Evolutionary conservation across 179 eudicot genomes (phyloP).

Genomic region (Corrigiola litoralis): DNA sequence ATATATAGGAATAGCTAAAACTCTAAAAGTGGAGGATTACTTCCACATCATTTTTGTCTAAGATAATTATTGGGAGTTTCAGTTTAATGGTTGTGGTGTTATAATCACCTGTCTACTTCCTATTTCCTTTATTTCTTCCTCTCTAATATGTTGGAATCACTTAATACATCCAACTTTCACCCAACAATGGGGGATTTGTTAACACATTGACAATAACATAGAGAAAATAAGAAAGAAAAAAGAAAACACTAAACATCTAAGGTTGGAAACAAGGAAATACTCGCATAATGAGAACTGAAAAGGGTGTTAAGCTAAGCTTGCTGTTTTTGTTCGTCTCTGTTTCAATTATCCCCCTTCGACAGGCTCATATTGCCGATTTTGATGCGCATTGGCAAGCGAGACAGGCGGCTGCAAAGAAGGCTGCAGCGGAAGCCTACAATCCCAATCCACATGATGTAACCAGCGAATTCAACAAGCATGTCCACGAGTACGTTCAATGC

Average conservation of each 20-base stretch:
- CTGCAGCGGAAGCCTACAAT: constrained; percentile 33
- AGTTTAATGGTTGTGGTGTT: background rate
- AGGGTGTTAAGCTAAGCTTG: background rate
- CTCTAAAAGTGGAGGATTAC: background rate
- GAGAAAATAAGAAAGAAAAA: background rate
- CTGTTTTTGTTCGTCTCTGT: constrained; percentile 24
- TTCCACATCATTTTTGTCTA: background rate
- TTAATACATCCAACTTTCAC: background rate
- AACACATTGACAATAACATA: background rate
- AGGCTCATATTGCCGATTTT: constrained; percentile 26
- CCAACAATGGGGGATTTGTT: background rate
- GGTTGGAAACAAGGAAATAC: background rate
- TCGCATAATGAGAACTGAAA: background rate
- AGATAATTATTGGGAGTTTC: background rate
- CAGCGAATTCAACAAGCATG: constrained; percentile 27
- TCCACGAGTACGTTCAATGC: constrained; percentile 28
- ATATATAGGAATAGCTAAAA: constrained; percentile 6
- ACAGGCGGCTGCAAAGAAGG: constrained; percentile 28
- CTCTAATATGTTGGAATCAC: background rate
- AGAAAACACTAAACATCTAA: background rate
- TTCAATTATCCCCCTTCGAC: constrained; percentile 18
- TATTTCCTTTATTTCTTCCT: constrained; percentile 21
- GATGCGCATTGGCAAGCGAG: constrained; percentile 49
- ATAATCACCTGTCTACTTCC: constrained; percentile 31
- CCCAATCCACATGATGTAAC: constrained; percentile 30